Conservation (phyloP, 495 filamentous ascomycete species). For the Hypoxylon trugodes region DNA sequence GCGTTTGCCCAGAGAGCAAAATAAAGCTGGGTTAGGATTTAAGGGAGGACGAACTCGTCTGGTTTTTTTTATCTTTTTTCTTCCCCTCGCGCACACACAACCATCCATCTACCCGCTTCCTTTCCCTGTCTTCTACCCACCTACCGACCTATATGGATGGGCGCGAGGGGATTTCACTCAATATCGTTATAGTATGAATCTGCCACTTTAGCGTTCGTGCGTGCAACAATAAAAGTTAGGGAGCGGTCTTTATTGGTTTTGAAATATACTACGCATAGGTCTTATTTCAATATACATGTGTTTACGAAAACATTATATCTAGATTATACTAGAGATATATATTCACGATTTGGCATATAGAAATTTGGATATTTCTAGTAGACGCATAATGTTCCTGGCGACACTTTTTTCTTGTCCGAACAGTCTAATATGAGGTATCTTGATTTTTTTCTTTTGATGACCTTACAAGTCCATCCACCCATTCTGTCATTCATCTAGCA, state of each 20-base stretch:
- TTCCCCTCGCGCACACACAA: neutral
- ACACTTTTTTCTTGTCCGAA: neutral
- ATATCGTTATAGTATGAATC: constrained; percentile 12
- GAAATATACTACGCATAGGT: neutral
- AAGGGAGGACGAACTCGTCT: too few species aligned
- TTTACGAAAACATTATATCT: too few species aligned
- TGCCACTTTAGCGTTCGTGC: constrained; percentile 21
- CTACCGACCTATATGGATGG: too few species aligned
- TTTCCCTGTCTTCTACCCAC: too few species aligned
- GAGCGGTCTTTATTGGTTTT: constrained; percentile 20
- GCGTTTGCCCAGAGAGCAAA: too few species aligned
- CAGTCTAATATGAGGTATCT: constrained; percentile 10
- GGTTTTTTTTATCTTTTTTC: too few species aligned
- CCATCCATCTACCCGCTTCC: neutral
- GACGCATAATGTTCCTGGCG: neutral
- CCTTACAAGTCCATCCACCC: constrained; percentile 1
- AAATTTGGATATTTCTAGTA: neutral
- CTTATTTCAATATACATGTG: neutral
- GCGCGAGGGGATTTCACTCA: too few species aligned
- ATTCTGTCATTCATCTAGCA: constrained; percentile 30
- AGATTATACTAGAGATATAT: too few species aligned
- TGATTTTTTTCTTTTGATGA: constrained; percentile 12
- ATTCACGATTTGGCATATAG: neutral
- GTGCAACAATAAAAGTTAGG: constrained; percentile 12
- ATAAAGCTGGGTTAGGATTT: too few species aligned